Evolutionary conservation across 2,329 filamentous ascomycete species (phyloP).

Genomic region (Penicillium paneum): DNA sequence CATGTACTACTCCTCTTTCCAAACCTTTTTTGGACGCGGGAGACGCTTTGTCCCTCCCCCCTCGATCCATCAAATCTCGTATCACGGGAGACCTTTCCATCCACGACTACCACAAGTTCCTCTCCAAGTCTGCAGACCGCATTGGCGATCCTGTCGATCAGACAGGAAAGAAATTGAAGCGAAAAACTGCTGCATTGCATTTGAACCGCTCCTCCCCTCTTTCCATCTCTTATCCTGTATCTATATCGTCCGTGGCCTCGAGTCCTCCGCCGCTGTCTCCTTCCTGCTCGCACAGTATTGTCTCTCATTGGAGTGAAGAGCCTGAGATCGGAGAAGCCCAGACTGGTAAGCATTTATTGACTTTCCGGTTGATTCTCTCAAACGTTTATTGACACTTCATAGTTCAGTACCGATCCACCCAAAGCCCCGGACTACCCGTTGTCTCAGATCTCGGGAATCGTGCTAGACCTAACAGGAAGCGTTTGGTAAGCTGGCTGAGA

Average conservation of each 20-base stretch:
- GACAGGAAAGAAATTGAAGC: constrained; percentile 31
- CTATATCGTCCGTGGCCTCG: constrained; percentile 31
- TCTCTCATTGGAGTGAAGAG: constrained; percentile 31
- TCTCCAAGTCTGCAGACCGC: constrained; percentile 27
- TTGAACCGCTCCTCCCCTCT: constrained; percentile 24
- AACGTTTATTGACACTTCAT: constrained; percentile 8
- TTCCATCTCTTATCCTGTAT: constrained; percentile 22
- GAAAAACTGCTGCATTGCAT: constrained; percentile 34
- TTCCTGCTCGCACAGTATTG: constrained; percentile 35
- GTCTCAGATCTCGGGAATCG: constrained; percentile 20
- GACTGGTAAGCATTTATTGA: constrained; percentile 14
- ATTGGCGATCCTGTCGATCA: constrained; percentile 26
- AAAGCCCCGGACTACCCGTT: constrained; percentile 20
- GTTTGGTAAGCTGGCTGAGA: constrained; percentile 25
- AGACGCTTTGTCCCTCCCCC: constrained; percentile 18
- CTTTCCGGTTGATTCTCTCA: not conserved
- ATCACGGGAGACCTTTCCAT: constrained; percentile 30
- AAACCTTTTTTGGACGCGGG: constrained; percentile 18
- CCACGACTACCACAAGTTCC: constrained; percentile 37
- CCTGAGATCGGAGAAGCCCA: constrained; percentile 25
- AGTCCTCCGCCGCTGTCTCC: constrained; percentile 39
- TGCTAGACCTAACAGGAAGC: constrained; percentile 24
- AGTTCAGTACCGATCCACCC: constrained; percentile 6
- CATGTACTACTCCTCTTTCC: constrained; percentile 15
- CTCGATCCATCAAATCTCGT: constrained; percentile 20